Percentiles rank a stretch among this genome's conserved stretches.
phyloP scores from a whole-genome alignment of 1,284 basidiomycete species.

The Agroathelia rolfsii region DNA sequence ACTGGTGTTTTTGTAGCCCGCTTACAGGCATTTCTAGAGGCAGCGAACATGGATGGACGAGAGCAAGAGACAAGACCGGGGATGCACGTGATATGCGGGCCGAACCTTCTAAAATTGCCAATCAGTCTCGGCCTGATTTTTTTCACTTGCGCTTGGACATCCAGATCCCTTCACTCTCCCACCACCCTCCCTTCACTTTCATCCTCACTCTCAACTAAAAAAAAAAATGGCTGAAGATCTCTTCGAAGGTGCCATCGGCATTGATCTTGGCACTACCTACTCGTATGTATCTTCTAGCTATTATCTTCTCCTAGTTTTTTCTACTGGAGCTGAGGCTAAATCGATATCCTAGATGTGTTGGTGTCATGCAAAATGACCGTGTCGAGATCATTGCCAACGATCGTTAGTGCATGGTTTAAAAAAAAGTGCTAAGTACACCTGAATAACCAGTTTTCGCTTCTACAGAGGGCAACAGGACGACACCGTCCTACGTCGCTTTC shows the following conservation, averaged over 20 bases:
- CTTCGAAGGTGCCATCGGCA: conserved; percentile 95
- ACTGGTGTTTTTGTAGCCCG: conserved; percentile 10
- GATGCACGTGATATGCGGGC: too few relatives aligned
- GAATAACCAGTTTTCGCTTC: too few relatives aligned
- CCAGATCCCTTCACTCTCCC: conserved; percentile 12
- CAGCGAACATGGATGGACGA: too few relatives aligned
- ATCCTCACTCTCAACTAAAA: conserved; percentile 31
- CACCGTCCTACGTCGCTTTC: conserved; percentile 98
- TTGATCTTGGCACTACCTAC: conserved; percentile 88
- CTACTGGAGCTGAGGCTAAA: conserved; percentile 9
- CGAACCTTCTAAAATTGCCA: too few relatives aligned
- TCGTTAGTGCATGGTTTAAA: too few relatives aligned
- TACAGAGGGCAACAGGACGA: conserved; percentile 95
- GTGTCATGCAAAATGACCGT: conserved; percentile 98
- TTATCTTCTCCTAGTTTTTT: conserved; percentile 14
- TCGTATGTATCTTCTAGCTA: conserved; percentile 43
- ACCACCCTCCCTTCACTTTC: conserved; percentile 18
- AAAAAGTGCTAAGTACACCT: conserved; percentile 7
- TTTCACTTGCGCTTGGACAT: conserved; percentile 21
- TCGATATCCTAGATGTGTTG: conserved; percentile 64
- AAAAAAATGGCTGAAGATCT: conserved; percentile 87
- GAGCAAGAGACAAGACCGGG: too few relatives aligned
- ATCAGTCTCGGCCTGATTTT: too few relatives aligned
- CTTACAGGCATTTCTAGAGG: too few relatives aligned
- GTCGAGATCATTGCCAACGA: conserved; percentile 98